phyloP scores from a whole-genome alignment of 1,139 yeast species.

The Suhomyces ambrosiae region DNA sequence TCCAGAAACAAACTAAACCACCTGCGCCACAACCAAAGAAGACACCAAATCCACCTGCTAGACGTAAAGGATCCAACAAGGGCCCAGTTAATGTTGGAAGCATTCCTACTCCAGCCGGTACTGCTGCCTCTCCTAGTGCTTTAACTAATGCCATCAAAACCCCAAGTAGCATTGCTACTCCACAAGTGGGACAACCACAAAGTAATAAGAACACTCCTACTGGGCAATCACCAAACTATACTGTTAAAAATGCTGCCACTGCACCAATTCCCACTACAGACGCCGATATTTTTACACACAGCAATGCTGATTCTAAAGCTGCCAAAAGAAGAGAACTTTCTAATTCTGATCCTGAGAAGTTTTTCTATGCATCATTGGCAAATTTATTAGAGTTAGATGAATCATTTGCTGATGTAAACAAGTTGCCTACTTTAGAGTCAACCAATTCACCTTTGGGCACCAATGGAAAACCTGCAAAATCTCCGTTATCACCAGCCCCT shows the following conservation, averaged over 20 bases:
- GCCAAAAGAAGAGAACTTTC: slow-evolving; percentile 51
- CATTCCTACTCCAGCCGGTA: slow-evolving; percentile 40
- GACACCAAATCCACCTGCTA: slow-evolving; percentile 18
- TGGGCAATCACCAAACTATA: slow-evolving; percentile 41
- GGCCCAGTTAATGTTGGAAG: slow-evolving; percentile 22
- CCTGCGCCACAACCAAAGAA: slow-evolving; percentile 20
- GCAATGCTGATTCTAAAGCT: slow-evolving; percentile 34
- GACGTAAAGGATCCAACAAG: slow-evolving; percentile 32
- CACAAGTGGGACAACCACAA: slow-evolving; percentile 39
- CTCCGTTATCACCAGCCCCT: slow-evolving; percentile 39
- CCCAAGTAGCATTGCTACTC: slow-evolving; percentile 49
- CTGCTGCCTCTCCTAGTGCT: slow-evolving; percentile 46
- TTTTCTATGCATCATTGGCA: slow-evolving; percentile 53
- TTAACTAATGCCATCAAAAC: slow-evolving; percentile 45
- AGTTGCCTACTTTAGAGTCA: slow-evolving; percentile 23
- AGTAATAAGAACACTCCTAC: slow-evolving; percentile 48
- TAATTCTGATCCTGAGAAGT: slow-evolving; percentile 48
- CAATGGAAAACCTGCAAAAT: slow-evolving; percentile 31
- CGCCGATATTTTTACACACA: slow-evolving; percentile 28
- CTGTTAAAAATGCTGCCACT: slow-evolving; percentile 16
- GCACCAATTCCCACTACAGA: slow-evolving; percentile 21
- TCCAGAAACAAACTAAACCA: slow-evolving; percentile 10
- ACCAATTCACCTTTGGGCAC: slow-evolving; percentile 31
- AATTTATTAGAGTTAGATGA: slow-evolving; percentile 53
- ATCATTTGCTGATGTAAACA: slow-evolving; percentile 22